Evolutionary conservation across 148 eudicot genomes (phyloP).

Genomic region (Chenopodium berlandieri): DNA sequence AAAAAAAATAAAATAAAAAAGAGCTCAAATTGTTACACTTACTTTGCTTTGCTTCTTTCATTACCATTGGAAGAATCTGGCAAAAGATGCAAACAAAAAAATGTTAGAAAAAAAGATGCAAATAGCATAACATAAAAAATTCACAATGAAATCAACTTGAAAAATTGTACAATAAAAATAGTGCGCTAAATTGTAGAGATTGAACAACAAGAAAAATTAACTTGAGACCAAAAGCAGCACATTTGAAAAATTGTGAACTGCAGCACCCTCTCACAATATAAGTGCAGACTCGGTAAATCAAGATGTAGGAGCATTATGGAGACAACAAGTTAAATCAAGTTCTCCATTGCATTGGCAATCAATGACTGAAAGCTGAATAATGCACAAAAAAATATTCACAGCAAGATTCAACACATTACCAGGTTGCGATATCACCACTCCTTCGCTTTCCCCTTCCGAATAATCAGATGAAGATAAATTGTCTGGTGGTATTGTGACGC

Average conservation of each 20-base stretch:
- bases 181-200: background rate
- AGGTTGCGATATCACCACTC: constrained; percentile 29
- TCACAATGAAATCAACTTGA: background rate
- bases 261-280: background rate
- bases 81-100: constrained; percentile 11
- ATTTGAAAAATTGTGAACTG: background rate
- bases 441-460: constrained; percentile 47
- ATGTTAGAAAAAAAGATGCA: background rate
- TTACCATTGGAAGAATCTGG: constrained; percentile 36
- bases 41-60: constrained; percentile 34
- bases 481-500: constrained; percentile 50
- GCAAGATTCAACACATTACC: constrained; percentile 30
- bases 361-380: background rate
- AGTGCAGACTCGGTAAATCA: background rate
- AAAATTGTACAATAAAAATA: background rate
- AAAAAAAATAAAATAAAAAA: too few species aligned
- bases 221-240: background rate
- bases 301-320: background rate
- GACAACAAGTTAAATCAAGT: background rate
- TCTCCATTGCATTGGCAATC: background rate
- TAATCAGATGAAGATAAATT: constrained; percentile 47
- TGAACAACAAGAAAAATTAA: background rate
- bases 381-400: background rate
- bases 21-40: constrained; percentile 23
- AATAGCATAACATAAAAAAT: background rate